phyloP scores from a whole-genome alignment of 768 basidiomycete species.

The Mycena haematopus region DNA sequence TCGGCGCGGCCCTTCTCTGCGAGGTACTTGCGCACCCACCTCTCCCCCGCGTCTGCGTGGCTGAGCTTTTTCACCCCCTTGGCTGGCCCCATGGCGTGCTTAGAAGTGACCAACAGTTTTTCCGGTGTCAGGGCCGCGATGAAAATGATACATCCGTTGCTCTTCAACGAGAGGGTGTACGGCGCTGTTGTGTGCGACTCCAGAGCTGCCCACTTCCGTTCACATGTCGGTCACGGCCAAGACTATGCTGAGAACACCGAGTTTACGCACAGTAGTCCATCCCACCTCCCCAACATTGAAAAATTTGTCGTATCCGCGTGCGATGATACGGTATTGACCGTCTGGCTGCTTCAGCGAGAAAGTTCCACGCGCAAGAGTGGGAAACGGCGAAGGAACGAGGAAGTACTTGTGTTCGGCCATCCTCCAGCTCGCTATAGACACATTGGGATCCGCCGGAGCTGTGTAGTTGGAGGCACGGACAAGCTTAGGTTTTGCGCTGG shows the following conservation, averaged over 20 bases:
- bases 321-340: conserved; percentile 67
- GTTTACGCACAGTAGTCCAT: conserved; percentile 81
- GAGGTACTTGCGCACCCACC: conserved; percentile 82
- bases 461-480: conserved; percentile 62
- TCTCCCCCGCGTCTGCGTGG: conserved; percentile 84
- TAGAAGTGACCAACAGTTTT: conserved; percentile 86
- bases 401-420: conserved; percentile 98
- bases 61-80: conserved; percentile 43
- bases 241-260: neutral
- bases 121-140: conserved; percentile 80
- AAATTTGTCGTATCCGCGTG: conserved; percentile 97
- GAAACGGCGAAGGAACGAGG: conserved; percentile 87
- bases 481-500: conserved; percentile 64
- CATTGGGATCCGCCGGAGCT: conserved; percentile 61
- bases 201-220: conserved; percentile 68
- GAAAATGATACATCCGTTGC: conserved; percentile 97
- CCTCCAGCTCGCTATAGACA: conserved; percentile 85
- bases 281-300: conserved; percentile 97
- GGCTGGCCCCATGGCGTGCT: conserved; percentile 81
- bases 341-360: conserved; percentile 66
- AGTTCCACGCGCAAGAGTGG: conserved; percentile 89
- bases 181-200: conserved; percentile 73
- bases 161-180: conserved; percentile 91
- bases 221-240: conserved; percentile 7
- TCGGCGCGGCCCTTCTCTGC: conserved; percentile 67